These are phyloP conservation scores for Xylariaceae sp. DNA, from an alignment of 2,329 filamentous ascomycete species.

Conservation along the genomic window DNA sequence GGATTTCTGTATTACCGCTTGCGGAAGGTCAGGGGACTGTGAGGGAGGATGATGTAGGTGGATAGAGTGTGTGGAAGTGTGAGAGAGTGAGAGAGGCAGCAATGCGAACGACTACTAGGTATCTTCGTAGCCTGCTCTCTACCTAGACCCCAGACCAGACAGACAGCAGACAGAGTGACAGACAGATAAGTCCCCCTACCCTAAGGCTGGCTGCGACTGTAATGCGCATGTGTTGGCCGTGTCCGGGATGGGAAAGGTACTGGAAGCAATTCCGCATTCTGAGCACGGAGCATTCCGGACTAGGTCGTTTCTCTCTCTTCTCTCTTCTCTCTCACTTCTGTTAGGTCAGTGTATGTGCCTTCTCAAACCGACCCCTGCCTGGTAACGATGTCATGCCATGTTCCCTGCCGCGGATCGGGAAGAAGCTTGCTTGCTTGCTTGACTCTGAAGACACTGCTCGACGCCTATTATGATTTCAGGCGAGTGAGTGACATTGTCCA, in stretches of 20 bases:
- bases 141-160: too few relatives aligned
- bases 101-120: slow-evolving; percentile 3
- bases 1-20: slow-evolving; percentile 27
- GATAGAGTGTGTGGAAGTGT: too few relatives aligned
- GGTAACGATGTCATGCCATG: slow-evolving; percentile 15
- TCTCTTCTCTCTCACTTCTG: neutral
- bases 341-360: neutral
- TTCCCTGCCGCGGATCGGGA: slow-evolving; percentile 2
- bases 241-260: slow-evolving; percentile 21
- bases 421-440: slow-evolving; percentile 2
- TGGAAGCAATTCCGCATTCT: slow-evolving; percentile 10
- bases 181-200: neutral
- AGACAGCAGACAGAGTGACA: neutral
- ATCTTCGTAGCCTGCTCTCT: too few relatives aligned
- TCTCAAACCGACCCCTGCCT: neutral
- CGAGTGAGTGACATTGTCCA: neutral
- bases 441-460: slow-evolving; percentile 4
- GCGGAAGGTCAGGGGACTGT: slow-evolving; percentile 25
- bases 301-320: neutral
- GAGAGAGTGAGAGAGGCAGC: slow-evolving; percentile 5
- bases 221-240: slow-evolving; percentile 18
- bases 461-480: slow-evolving; percentile 3
- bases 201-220: neutral
- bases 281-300: slow-evolving; percentile 28
- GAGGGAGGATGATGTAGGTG: too few relatives aligned